Conservation (phyloP, 2,329 filamentous ascomycete genomes). For the Fusarium austroafricanum region DNA sequence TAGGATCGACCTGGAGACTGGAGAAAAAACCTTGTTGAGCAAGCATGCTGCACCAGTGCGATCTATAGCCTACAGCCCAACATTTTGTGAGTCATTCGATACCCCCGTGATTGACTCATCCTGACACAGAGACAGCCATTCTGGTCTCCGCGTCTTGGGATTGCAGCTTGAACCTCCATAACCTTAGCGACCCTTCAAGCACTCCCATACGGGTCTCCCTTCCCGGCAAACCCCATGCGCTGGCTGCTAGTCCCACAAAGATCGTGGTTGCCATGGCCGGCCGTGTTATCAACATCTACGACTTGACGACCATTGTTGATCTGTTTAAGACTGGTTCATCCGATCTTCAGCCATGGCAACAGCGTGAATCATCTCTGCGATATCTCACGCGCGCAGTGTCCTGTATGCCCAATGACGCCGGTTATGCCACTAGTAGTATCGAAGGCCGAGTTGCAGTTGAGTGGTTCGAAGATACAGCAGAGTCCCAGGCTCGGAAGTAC, state of each 20-base stretch:
- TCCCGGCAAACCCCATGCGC: slow-evolving; percentile 88
- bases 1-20: slow-evolving; percentile 76
- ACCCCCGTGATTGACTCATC: not conserved
- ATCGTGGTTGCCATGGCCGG: slow-evolving; percentile 96
- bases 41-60: slow-evolving; percentile 84
- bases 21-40: slow-evolving; percentile 79
- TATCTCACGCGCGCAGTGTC: slow-evolving; percentile 94
- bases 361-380: slow-evolving; percentile 92
- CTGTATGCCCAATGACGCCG: slow-evolving; percentile 96
- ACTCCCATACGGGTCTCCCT: slow-evolving; percentile 74
- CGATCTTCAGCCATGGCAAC: slow-evolving; percentile 84
- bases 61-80: slow-evolving; percentile 82
- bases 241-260: slow-evolving; percentile 81
- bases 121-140: slow-evolving; percentile 62
- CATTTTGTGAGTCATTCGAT: slow-evolving; percentile 67
- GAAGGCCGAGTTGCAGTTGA: slow-evolving; percentile 97
- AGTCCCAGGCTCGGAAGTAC: slow-evolving; percentile 93
- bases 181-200: slow-evolving; percentile 64
- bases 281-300: slow-evolving; percentile 94
- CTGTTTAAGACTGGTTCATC: slow-evolving; percentile 60
- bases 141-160: slow-evolving; percentile 96
- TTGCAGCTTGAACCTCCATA: slow-evolving; percentile 86
- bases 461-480: slow-evolving; percentile 92
- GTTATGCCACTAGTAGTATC: slow-evolving; percentile 92
- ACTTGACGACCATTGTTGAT: slow-evolving; percentile 75